Percentiles rank a stretch among this genome's conserved stretches.
phyloP scores from a whole-genome alignment of 768 basidiomycete species.

The Gloeostereum incarnatum region DNA sequence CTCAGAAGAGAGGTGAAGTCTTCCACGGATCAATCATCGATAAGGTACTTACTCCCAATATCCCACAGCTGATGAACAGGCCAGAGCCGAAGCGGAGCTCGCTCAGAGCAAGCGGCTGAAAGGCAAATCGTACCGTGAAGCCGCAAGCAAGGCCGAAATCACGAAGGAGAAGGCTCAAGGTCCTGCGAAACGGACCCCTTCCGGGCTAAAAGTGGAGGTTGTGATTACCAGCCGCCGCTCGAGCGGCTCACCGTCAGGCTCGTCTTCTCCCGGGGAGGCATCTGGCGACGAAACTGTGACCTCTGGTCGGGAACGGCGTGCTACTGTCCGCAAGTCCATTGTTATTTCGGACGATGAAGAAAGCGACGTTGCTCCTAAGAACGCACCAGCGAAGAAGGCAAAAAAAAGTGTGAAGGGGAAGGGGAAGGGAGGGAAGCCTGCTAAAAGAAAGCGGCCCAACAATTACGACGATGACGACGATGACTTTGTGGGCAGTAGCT shows the following conservation, averaged over 20 bases:
- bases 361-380: conserved; percentile 11
- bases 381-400: conserved; percentile 15
- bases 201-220: conserved; percentile 46
- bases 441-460: neutral
- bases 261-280: conserved; percentile 23
- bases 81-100: conserved; percentile 32
- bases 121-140: conserved; percentile 66
- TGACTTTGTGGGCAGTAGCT: conserved; percentile 4
- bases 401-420: conserved; percentile 9
- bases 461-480: conserved; percentile 10
- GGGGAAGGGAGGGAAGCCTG: conserved; percentile 3
- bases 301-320: conserved; percentile 29
- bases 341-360: conserved; percentile 49
- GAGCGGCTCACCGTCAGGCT: conserved; percentile 13
- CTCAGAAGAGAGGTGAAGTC: conserved; percentile 47
- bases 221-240: conserved; percentile 29
- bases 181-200: conserved; percentile 16
- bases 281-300: conserved; percentile 24
- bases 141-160: conserved; percentile 30
- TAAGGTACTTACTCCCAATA: conserved; percentile 6
- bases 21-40: neutral
- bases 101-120: conserved; percentile 58
- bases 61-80: conserved; percentile 37
- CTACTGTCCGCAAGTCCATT: conserved; percentile 27
- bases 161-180: conserved; percentile 9